A percentile compares a stretch with the other conserved stretches of the same genome.
Conservation (phyloP, 2,329 filamentous ascomycete species). For the Tolypocladium cylindrosporum region DNA sequence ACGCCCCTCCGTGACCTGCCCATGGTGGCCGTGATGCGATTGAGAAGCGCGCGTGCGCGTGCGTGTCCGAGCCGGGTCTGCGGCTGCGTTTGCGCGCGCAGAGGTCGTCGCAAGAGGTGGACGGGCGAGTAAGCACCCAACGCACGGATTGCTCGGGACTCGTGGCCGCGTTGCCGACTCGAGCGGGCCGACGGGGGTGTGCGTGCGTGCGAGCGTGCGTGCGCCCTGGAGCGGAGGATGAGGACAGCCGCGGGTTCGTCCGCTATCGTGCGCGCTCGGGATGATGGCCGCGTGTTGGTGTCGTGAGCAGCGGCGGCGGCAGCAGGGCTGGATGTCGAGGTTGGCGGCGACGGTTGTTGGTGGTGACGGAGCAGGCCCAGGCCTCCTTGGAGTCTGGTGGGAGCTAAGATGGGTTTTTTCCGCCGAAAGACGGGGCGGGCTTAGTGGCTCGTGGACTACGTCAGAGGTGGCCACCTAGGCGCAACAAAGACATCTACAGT, state of each 20-base stretch:
- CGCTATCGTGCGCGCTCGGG: not conserved
- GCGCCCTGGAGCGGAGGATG: not conserved
- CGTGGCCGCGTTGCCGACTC: not conserved
- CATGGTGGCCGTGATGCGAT: slow-evolving; percentile 14
- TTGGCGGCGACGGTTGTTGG: not conserved
- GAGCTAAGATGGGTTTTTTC: not conserved
- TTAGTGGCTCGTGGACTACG: not conserved
- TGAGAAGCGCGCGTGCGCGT: not conserved
- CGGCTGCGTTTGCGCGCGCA: not conserved
- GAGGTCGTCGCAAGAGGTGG: not conserved
- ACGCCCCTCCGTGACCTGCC: slow-evolving; percentile 38
- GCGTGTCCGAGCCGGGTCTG: not conserved
- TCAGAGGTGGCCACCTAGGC: not conserved
- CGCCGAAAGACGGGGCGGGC: not conserved
- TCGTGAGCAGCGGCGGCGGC: not conserved
- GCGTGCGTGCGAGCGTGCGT: not conserved
- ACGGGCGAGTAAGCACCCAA: not conserved
- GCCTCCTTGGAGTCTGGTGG: not conserved
- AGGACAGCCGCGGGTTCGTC: not conserved
- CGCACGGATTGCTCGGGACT: not conserved
- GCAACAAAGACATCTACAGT: too few species aligned
- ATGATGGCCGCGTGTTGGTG: not conserved
- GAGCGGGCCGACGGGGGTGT: not conserved
- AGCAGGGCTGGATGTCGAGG: not conserved
- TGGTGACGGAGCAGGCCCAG: not conserved